Evolutionary conservation across 208 protist genomes (phyloP), one percentile per base, ranked within the genome.

Genomic region (Trypanosoma platydactyli): DNA sequence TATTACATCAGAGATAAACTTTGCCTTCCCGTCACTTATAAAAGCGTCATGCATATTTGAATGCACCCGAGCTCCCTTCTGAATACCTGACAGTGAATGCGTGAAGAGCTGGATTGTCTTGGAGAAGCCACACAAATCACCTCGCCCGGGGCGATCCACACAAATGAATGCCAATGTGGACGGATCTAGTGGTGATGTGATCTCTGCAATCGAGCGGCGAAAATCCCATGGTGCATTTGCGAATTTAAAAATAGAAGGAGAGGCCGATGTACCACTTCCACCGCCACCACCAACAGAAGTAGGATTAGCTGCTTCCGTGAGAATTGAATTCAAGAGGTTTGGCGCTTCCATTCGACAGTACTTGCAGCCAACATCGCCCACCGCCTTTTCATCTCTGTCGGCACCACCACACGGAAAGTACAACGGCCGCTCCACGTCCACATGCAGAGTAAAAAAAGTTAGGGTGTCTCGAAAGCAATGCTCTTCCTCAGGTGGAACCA

Each of bases 381-480:
- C 35, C 22, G 15, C 38, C 13, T 16, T 20, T 24, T 0, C 7
- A 1, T 22, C 22, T 11, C 16, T 38, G 45, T 13, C 46, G 20
- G 16, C 12, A 20, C 18, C n/a, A 25, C 29, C 40, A 15, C 46
- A 33, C 20, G 29, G 40, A 38, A 40, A 18, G 33, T 48, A 44
- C 53, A 79, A 44, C 20, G 75, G 59, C 52, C 78, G 57, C 30
- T 84, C 77, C 50, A 86, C 59, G 20, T 88, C 84, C 6, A 93
- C 73, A 13, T 80, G 38, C 18, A 93, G 52, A 27, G 72, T 84
- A 41, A 83, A 67, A 67, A 81, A 88, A 48, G 71, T 74, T 5
- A 79, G 52, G 11, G 79, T 62, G 69, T 90, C 87, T 24, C 77
- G 79, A 53, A 93, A 93, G 64, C 82, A 89, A 62, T 93, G 87